Evolutionary conservation across 2,329 filamentous ascomycete genomes (phyloP).

Genomic region (Exophiala bonariae): DNA sequence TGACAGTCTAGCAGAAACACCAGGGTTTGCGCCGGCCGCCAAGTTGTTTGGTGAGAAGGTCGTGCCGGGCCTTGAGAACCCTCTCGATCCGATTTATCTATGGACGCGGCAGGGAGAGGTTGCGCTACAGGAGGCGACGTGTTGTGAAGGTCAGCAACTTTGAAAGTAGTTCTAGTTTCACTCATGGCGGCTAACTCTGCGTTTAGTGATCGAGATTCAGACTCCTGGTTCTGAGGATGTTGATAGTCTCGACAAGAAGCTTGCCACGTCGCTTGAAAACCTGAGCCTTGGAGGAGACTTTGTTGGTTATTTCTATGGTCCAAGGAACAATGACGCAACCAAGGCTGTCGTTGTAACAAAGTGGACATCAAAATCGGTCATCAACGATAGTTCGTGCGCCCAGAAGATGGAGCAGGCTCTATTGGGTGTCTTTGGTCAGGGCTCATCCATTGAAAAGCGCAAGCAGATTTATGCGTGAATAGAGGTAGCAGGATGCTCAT

Average conservation of each 20-base stretch:
- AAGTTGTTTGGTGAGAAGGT: not conserved
- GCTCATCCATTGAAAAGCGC: not conserved
- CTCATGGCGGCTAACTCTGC: not conserved
- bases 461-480: not conserved
- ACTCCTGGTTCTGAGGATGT: not conserved
- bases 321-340: not conserved
- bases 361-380: not conserved
- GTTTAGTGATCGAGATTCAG: not conserved
- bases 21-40: not conserved
- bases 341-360: conserved; percentile 1
- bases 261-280: not conserved
- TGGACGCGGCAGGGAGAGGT: not conserved
- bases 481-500: not conserved
- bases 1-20: not conserved
- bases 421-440: not conserved
- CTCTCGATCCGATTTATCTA: not conserved
- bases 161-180: not conserved
- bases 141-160: not conserved
- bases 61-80: not conserved
- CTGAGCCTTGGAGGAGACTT: not conserved
- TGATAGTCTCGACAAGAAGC: not conserved
- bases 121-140: not conserved
- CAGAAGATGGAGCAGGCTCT: not conserved
- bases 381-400: conserved; percentile 1
- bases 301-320: not conserved